phyloP scores from a whole-genome alignment of 306 rosid genomes.

The Gleditsia sinensis region DNA sequence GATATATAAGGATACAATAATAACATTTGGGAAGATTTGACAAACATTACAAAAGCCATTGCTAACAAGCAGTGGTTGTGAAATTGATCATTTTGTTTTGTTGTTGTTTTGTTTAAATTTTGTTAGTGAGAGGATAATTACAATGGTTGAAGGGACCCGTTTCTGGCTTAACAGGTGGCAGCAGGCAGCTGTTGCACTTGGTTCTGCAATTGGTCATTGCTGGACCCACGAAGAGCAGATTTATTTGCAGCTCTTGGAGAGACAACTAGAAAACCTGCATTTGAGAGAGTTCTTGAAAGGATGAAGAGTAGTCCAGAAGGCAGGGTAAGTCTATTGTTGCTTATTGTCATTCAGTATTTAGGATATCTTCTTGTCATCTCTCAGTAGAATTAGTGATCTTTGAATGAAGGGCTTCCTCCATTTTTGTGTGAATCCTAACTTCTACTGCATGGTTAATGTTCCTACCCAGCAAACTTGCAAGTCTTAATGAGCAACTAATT shows the following conservation, averaged over 20 bases:
- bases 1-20: no score
- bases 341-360: background rate
- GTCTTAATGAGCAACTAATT: background rate
- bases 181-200: conserved; percentile 85
- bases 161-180: conserved; percentile 76
- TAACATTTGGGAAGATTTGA: no score
- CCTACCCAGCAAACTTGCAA: background rate
- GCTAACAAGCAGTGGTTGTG: background rate
- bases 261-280: conserved; percentile 91
- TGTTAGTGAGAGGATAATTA: background rate
- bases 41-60: no score
- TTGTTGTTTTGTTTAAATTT: conserved; percentile 14
- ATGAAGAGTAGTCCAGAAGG: conserved; percentile 82
- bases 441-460: background rate
- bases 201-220: conserved; percentile 93
- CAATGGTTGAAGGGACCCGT: conserved; percentile 60
- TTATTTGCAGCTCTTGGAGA: conserved; percentile 94
- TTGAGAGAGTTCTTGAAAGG: conserved; percentile 78
- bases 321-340: conserved; percentile 48
- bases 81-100: background rate
- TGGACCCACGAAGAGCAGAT: conserved; percentile 93
- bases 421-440: background rate
- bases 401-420: background rate
- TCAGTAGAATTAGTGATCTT: background rate
- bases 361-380: background rate